These are phyloP conservation scores for Leucocoprinus sp. DNA, from an alignment of 768 basidiomycete species.

Conservation along the genomic window DNA sequence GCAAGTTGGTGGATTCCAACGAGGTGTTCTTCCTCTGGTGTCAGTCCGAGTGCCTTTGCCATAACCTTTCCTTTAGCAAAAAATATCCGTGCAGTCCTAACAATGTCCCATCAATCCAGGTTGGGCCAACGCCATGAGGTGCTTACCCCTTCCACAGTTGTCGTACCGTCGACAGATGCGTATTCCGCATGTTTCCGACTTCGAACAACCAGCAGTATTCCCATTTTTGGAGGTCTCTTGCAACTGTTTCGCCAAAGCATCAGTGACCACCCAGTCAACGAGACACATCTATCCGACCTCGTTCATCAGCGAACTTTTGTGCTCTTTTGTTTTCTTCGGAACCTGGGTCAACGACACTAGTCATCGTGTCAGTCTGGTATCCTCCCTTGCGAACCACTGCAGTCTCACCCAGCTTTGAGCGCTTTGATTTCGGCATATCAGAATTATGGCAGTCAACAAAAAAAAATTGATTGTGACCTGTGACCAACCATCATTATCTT, in stretches of 20 bases:
- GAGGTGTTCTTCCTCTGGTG: slow-evolving; percentile 79
- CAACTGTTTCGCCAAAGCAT: slow-evolving; percentile 38
- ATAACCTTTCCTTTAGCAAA: slow-evolving; percentile 85
- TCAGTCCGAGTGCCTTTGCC: slow-evolving; percentile 90
- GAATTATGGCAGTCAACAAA: slow-evolving; percentile 44
- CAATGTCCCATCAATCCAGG: slow-evolving; percentile 1
- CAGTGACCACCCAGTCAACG: neutral
- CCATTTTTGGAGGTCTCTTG: slow-evolving; percentile 81
- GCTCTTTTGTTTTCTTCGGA: slow-evolving; percentile 84
- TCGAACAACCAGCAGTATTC: slow-evolving; percentile 93
- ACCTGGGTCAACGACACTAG: slow-evolving; percentile 92
- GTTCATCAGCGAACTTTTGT: slow-evolving; percentile 77
- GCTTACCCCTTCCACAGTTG: slow-evolving; percentile 88
- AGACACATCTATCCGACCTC: slow-evolving; percentile 41
- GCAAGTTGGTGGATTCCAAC: slow-evolving; percentile 74
- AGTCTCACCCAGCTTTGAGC: slow-evolving; percentile 75
- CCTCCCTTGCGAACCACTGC: slow-evolving; percentile 7
- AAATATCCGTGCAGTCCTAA: slow-evolving; percentile 82
- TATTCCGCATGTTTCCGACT: slow-evolving; percentile 92
- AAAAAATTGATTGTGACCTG: slow-evolving; percentile 14
- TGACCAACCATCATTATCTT: slow-evolving; percentile 16
- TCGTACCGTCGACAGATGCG: slow-evolving; percentile 89
- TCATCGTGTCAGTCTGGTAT: slow-evolving; percentile 10
- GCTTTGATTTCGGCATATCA: slow-evolving; percentile 85
- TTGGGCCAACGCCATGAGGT: neutral